A percentile compares a stretch with the other conserved stretches of the same genome.
Evolutionary conservation across 257 asterid species (phyloP).

Genomic region (Datura wrightii): DNA sequence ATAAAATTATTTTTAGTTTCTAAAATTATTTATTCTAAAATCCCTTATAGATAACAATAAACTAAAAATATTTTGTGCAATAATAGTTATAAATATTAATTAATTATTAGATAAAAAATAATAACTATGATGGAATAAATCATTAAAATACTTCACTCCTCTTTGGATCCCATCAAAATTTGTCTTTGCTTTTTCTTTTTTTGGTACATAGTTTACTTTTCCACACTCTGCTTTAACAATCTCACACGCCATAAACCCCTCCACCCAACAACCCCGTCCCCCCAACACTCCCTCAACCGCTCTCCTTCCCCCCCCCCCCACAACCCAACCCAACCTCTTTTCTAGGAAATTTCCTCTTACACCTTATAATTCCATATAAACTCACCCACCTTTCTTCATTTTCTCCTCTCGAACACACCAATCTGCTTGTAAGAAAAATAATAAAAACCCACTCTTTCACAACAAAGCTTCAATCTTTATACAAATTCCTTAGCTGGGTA

Average conservation of each 20-base stretch:
- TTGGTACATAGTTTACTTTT: constrained; percentile 29
- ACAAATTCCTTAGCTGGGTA: neutral
- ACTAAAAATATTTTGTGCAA: no score
- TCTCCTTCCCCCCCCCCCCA: neutral
- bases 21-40: neutral
- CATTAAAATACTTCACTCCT: neutral
- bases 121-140: no score
- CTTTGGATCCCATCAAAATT: constrained; percentile 26
- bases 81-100: no score
- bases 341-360: constrained; percentile 26
- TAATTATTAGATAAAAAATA: no score
- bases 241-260: constrained; percentile 58
- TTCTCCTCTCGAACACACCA: neutral
- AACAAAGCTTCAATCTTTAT: neutral
- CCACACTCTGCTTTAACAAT: constrained; percentile 59
- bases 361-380: constrained; percentile 12
- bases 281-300: constrained; percentile 56
- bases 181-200: constrained; percentile 33
- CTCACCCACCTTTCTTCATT: neutral
- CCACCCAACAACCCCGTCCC: constrained; percentile 25
- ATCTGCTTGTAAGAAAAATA: neutral
- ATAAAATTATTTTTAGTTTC: no score
- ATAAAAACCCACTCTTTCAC: neutral
- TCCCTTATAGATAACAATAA: no score
- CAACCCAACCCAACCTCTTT: neutral